Conservation (phyloP, 352 stramenopile genomes). For the Phytophthora palmivora region DNA sequence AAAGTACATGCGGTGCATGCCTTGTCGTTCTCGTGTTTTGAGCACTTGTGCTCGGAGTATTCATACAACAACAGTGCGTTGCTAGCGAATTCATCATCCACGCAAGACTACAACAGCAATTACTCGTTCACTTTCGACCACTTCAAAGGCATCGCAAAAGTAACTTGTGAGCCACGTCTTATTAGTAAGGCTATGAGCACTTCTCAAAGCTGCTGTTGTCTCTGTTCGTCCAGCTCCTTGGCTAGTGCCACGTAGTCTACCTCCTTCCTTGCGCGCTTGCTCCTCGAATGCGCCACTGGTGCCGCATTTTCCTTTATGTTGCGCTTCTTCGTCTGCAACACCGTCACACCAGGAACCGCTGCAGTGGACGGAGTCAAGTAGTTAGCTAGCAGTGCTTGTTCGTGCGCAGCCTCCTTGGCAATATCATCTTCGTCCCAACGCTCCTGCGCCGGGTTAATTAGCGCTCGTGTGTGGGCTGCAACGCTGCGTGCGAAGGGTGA, state of each 20-base stretch:
- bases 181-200: background rate
- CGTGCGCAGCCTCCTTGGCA: constrained; percentile 58
- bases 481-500: constrained; percentile 85
- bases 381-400: constrained; percentile 55
- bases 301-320: constrained; percentile 7
- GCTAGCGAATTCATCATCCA: no score
- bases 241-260: constrained; percentile 78
- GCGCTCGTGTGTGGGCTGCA: constrained; percentile 67
- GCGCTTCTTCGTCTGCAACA: constrained; percentile 49
- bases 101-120: no score
- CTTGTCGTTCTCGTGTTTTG: no score
- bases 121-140: background rate
- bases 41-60: no score
- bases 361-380: constrained; percentile 40
- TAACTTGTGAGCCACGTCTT: constrained; percentile 20
- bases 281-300: constrained; percentile 33
- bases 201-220: constrained; percentile 21
- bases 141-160: constrained; percentile 8
- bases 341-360: constrained; percentile 15
- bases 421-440: constrained; percentile 55
- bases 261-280: constrained; percentile 61
- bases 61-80: no score
- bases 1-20: no score
- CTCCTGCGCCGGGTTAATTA: constrained; percentile 58
- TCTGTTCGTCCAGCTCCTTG: constrained; percentile 50